Base-by-base conservation (phyloP, 2,329 filamentous ascomycete species). In the Xylogone sp. region DNA sequence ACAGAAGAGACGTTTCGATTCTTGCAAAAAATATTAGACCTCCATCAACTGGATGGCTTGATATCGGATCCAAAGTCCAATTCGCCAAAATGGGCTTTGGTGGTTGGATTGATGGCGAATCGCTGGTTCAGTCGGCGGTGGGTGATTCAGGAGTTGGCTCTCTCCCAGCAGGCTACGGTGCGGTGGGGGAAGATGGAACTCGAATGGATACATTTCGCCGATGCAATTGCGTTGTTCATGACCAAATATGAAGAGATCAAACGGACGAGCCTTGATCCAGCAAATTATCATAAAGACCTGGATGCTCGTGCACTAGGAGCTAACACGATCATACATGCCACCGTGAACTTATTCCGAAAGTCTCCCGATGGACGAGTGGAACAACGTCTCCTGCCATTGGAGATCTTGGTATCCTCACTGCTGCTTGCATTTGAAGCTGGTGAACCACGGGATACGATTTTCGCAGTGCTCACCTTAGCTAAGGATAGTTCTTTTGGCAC, bases 111-210 rank as follows among this genome's bases (percentile, higher is more conserved):
- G 5, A 60, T 60, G 56, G 50, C 43, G 18, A 49, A 67, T 6
- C 52, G 50, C 1, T 74, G 70, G 70, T 72, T 74, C 42, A 64
- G 58, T 13, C 62, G 69, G 2, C 59, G 68, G 0, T 73, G 71
- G 71, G 62, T 73, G 1, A 62, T 74, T 0, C 70, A 74, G 49
- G 71, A 73, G 48, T 65, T 74, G 18, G 65, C 68, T 0, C 54
- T 74, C 1, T 67, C 71, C 1, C 54, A 52, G 19, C 54, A 56
- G 1, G 69, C 67, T 2, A 57, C 51, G 1, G 56, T 74, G 1
- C 63, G 65, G 21, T 72, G 70, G 51, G 72, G 71, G 2, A 21
- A 48, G 1, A 53, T 68, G 6, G 46, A 48, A 1, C 64, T 73
- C 9, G 44, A 48, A 1, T 75, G 71, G 71, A 46, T 58, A 3